phyloP scores from a whole-genome alignment of 257 asterid genomes.

The Pogostemon cablin region DNA sequence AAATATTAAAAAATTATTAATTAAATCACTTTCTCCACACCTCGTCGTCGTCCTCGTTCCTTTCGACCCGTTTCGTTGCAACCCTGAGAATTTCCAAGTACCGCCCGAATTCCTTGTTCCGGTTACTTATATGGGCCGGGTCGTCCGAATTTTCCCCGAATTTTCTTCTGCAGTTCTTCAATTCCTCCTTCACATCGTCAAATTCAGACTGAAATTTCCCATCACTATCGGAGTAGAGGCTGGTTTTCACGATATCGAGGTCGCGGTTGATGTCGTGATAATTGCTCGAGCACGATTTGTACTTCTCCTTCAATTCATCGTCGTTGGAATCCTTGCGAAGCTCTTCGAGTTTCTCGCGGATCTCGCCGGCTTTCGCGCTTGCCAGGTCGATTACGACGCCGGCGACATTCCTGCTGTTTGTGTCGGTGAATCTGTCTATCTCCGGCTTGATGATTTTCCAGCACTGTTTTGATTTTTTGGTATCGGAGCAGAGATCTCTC shows the following conservation, averaged over 20 bases:
- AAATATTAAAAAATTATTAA: not conserved
- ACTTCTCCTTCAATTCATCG: slow-evolving; percentile 24
- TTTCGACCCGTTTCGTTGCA: slow-evolving; percentile 11
- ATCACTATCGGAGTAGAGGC: not conserved
- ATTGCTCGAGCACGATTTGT: slow-evolving; percentile 35
- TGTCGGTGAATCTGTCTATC: slow-evolving; percentile 13
- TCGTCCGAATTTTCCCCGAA: slow-evolving; percentile 21
- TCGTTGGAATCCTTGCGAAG: slow-evolving; percentile 8
- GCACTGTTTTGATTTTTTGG: slow-evolving; percentile 23
- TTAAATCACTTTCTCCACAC: not conserved
- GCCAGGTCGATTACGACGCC: slow-evolving; percentile 33
- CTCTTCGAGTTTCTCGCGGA: slow-evolving; percentile 21
- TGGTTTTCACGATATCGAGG: slow-evolving; percentile 17
- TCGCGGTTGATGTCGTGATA: slow-evolving; percentile 33
- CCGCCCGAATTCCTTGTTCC: slow-evolving; percentile 30
- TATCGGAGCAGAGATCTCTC: slow-evolving; percentile 31
- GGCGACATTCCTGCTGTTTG: not conserved
- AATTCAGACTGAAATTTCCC: not conserved
- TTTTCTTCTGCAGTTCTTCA: slow-evolving; percentile 27
- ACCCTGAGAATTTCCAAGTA: slow-evolving; percentile 28
- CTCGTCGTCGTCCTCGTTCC: not conserved
- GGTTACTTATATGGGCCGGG: slow-evolving; percentile 33
- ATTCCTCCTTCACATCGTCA: slow-evolving; percentile 30
- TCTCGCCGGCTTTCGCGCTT: not conserved
- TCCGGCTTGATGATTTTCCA: slow-evolving; percentile 28